A percentile compares a stretch with the other conserved stretches of the same genome.
Conservation (phyloP, 441 rosid species). For the Gossypium gossypioides region DNA sequence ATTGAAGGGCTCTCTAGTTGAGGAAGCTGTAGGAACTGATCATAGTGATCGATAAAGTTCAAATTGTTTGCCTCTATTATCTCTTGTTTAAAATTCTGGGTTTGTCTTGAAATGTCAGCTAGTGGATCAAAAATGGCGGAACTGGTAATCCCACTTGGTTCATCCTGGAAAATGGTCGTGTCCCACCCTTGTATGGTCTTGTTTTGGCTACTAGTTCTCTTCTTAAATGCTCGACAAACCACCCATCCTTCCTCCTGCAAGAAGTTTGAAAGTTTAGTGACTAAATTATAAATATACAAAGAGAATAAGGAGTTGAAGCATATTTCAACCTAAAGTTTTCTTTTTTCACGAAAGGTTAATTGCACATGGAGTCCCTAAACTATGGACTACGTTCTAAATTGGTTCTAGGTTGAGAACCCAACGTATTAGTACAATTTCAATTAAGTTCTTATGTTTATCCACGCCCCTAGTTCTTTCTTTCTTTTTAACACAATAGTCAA, state of each 20-base stretch:
- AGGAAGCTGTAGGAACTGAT: conserved; percentile 49
- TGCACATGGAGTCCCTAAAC: too few relatives aligned
- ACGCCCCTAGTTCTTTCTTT: too few relatives aligned
- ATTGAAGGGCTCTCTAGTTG: conserved; percentile 60
- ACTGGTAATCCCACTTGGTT: conserved; percentile 30
- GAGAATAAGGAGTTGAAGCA: too few relatives aligned
- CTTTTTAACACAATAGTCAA: too few relatives aligned
- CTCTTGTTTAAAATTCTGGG: conserved; percentile 41
- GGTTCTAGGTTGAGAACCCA: too few relatives aligned
- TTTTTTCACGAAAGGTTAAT: too few relatives aligned
- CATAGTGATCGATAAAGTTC: conserved; percentile 26
- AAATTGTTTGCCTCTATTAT: conserved; percentile 31
- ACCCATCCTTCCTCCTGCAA: conserved; percentile 95
- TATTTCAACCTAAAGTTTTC: too few relatives aligned
- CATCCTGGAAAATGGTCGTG: conserved; percentile 38
- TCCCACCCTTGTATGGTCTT: conserved; percentile 57
- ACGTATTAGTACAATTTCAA: too few relatives aligned
- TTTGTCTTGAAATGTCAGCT: conserved; percentile 42
- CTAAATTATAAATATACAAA: too few relatives aligned
- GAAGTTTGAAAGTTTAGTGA: background rate
- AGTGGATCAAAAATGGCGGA: conserved; percentile 35
- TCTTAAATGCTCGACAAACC: conserved; percentile 87
- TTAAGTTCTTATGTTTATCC: too few relatives aligned
- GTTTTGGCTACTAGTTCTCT: conserved; percentile 34
- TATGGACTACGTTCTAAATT: too few relatives aligned